Evolutionary conservation across 2,329 filamentous ascomycete species (phyloP).

Genomic region (Metarhizium guizhouense): DNA sequence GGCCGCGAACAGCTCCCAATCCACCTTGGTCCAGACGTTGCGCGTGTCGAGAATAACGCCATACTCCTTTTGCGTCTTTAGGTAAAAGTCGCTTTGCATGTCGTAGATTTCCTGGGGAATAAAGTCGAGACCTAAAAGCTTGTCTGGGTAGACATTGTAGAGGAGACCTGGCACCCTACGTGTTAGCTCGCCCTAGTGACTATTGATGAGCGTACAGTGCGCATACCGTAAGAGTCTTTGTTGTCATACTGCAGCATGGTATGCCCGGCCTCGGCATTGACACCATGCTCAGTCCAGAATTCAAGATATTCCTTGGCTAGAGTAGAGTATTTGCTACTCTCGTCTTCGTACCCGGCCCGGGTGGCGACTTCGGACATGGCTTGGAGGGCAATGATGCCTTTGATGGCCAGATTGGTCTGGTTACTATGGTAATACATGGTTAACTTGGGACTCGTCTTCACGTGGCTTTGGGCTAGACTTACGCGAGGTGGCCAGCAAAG

Average conservation of each 20-base stretch:
- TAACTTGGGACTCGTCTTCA: neutral
- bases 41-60: slow-evolving; percentile 77
- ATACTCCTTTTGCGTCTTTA: slow-evolving; percentile 60
- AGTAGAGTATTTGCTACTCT: slow-evolving; percentile 49
- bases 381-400: slow-evolving; percentile 75
- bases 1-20: slow-evolving; percentile 84
- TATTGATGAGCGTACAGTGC: neutral
- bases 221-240: slow-evolving; percentile 33
- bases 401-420: slow-evolving; percentile 75
- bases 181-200: neutral
- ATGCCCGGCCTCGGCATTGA: slow-evolving; percentile 61
- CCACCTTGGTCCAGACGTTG: slow-evolving; percentile 74
- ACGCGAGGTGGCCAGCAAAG: slow-evolving; percentile 59
- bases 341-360: slow-evolving; percentile 46
- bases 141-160: slow-evolving; percentile 79
- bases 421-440: slow-evolving; percentile 28
- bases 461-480: slow-evolving; percentile 1
- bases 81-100: slow-evolving; percentile 71
- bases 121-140: slow-evolving; percentile 66
- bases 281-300: slow-evolving; percentile 63
- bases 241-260: slow-evolving; percentile 73
- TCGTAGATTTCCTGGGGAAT: slow-evolving; percentile 68
- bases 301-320: slow-evolving; percentile 61
- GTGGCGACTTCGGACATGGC: slow-evolving; percentile 67
- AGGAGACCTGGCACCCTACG: slow-evolving; percentile 28